Evolutionary conservation across 192 early-diverging fungal genomes (phyloP).

Genomic region (Coemansia asiatica): DNA sequence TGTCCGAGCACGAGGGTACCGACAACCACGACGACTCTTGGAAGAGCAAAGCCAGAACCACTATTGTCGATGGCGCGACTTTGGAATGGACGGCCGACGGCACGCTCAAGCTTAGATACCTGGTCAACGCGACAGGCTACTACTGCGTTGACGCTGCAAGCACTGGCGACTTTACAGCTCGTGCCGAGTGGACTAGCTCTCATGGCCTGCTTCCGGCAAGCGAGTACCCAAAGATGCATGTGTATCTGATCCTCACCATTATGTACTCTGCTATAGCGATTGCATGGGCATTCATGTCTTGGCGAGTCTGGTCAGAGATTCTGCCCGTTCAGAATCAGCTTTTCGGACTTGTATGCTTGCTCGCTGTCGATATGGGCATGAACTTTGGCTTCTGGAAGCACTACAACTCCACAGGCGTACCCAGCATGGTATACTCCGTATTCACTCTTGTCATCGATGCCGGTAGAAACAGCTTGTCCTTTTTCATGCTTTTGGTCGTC

Average conservation of each 20-base stretch:
- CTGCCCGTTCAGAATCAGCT: constrained; percentile 91
- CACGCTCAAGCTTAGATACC: constrained; percentile 58
- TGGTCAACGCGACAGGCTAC: constrained; percentile 74
- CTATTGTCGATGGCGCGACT: constrained; percentile 41
- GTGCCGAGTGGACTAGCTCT: constrained; percentile 69
- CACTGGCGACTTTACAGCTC: constrained; percentile 56
- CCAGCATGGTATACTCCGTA: constrained; percentile 66
- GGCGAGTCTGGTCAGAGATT: constrained; percentile 84
- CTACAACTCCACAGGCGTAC: constrained; percentile 63
- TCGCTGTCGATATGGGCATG: constrained; percentile 89
- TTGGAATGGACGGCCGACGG: constrained; percentile 42
- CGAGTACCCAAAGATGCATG: constrained; percentile 88
- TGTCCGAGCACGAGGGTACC: constrained; percentile 29
- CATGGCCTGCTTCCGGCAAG: constrained; percentile 82
- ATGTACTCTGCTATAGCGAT: constrained; percentile 74
- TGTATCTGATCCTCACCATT: constrained; percentile 74
- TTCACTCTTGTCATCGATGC: constrained; percentile 81
- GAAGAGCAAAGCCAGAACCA: constrained; percentile 24
- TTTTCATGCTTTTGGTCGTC: constrained; percentile 95
- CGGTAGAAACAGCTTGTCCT: constrained; percentile 87
- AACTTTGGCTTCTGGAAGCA: constrained; percentile 83
- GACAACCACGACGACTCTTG: constrained; percentile 29
- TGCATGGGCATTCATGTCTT: constrained; percentile 76
- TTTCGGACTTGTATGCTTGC: constrained; percentile 77
- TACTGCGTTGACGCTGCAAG: constrained; percentile 70